Evolutionary conservation across 2,329 filamentous ascomycete genomes (phyloP).

Genomic region (Alternaria sp.): DNA sequence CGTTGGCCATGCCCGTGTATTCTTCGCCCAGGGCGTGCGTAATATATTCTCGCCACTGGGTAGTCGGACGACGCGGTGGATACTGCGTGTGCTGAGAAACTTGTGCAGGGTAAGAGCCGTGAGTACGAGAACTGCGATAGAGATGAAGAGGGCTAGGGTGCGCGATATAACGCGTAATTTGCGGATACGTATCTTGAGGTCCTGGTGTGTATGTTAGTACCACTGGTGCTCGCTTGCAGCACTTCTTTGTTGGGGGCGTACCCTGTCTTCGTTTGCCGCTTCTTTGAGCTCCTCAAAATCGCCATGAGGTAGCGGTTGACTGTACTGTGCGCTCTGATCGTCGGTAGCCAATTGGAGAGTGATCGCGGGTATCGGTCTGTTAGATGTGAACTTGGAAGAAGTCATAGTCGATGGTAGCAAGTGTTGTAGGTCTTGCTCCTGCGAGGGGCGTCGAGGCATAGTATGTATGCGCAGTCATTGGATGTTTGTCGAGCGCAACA

Average conservation of each 20-base stretch:
- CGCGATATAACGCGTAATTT: constrained; percentile 47
- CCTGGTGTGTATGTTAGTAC: constrained; percentile 19
- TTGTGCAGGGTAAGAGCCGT: constrained; percentile 48
- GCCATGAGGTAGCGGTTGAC: constrained; percentile 9
- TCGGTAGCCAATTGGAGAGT: constrained; percentile 16
- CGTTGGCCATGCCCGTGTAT: constrained; percentile 49
- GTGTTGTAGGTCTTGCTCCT: not conserved
- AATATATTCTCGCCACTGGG: constrained; percentile 22
- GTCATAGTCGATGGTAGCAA: not conserved
- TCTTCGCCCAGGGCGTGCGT: constrained; percentile 49
- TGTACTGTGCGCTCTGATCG: not conserved
- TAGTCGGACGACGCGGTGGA: constrained; percentile 27
- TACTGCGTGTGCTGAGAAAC: constrained; percentile 44
- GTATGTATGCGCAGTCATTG: not conserved
- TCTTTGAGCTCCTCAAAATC: constrained; percentile 26
- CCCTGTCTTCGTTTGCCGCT: constrained; percentile 26
- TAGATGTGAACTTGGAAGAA: not conserved
- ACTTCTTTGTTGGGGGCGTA: constrained; percentile 7
- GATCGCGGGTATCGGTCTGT: constrained; percentile 17
- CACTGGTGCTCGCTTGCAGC: not conserved
- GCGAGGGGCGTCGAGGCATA: not conserved
- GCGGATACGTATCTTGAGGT: constrained; percentile 49
- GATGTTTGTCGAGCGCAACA: too few relatives aligned
- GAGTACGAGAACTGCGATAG: constrained; percentile 44
- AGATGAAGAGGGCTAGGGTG: constrained; percentile 41